Evolutionary conservation across 1,139 yeast genomes (phyloP), one percentile per base, ranked within the genome.

Genomic region (Pichia norvegensis): DNA sequence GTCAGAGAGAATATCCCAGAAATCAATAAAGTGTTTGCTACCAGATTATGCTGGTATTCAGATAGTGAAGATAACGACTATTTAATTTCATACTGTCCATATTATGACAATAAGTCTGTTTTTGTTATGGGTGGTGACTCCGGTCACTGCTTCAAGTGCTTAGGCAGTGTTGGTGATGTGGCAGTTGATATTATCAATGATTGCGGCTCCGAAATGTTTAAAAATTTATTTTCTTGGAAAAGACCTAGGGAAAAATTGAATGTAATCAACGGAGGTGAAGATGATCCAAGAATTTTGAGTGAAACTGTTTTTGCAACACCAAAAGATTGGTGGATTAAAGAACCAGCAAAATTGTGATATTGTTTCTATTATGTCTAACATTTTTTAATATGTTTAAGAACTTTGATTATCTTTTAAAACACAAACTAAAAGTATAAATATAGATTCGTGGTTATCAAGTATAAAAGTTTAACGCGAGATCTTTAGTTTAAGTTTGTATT

Each of bases 41-140:
- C 57, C 9, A 45, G 59, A 38, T 50, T 62, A 11, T 52, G 55
- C 29, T 65, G 68, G 68, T 55, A 63, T 31, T 58, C 67, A 2
- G 68, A 65, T 50, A 58, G 64, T 5, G 55, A 56, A 36, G 63
- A 65, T 46, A 56, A 61, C 17, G 61, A 64, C 43, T 65, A 61
- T 44, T 46, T 65, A 16, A 57, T 58, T 54, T 45, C 65, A 46
- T 51, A 53, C 50, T 49, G 58, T 54, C 56, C 68, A 54, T 27
- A 58, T 47, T 52, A 57, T 42, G 46, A 51, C 48, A 45, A 60
- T n/a, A 43, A 49, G 14, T 55, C 63, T 35, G 58, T 65, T 11
- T 54, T 55, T 45, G 61, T 64, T 4, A 63, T 57, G 23, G 60
- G 65, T 38, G 69, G 69, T 31, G 69, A 63, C 33, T 63, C 67